Percentiles rank a stretch among this genome's conserved stretches.
Conservation (phyloP, 2,329 filamentous ascomycete genomes). For the Arthroderma uncinatum region DNA sequence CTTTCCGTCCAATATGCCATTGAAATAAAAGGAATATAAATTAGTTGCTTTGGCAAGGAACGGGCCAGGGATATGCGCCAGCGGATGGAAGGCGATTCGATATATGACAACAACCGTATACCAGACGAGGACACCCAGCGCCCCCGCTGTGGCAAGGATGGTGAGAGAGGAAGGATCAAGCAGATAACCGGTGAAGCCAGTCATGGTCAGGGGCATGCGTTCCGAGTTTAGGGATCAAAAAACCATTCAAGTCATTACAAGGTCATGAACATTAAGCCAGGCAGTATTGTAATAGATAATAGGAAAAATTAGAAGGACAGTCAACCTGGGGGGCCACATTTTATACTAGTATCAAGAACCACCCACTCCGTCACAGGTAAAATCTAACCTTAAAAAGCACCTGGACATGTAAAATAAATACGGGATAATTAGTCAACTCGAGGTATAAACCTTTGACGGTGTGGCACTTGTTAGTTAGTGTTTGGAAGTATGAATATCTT, state of each 20-base stretch:
- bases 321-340: background rate
- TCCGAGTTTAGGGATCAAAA: background rate
- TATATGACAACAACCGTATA: background rate
- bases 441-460: background rate
- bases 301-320: background rate
- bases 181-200: background rate
- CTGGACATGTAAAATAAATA: background rate
- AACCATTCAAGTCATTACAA: background rate
- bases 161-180: background rate
- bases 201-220: background rate
- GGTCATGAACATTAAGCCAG: background rate
- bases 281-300: background rate
- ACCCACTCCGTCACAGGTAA: background rate
- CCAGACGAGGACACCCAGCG: background rate
- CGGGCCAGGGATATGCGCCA: slow-evolving; percentile 1
- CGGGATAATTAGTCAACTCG: background rate
- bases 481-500: background rate
- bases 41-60: slow-evolving; percentile 1
- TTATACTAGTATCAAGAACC: background rate
- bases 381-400: background rate
- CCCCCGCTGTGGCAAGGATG: background rate
- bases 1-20: background rate
- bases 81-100: background rate
- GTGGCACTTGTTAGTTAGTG: background rate
- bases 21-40: slow-evolving; percentile 5